Evolutionary conservation across 2,329 filamentous ascomycete genomes (phyloP), one percentile per base, ranked within the genome.

Genomic region (Aureobasidium sp.): DNA sequence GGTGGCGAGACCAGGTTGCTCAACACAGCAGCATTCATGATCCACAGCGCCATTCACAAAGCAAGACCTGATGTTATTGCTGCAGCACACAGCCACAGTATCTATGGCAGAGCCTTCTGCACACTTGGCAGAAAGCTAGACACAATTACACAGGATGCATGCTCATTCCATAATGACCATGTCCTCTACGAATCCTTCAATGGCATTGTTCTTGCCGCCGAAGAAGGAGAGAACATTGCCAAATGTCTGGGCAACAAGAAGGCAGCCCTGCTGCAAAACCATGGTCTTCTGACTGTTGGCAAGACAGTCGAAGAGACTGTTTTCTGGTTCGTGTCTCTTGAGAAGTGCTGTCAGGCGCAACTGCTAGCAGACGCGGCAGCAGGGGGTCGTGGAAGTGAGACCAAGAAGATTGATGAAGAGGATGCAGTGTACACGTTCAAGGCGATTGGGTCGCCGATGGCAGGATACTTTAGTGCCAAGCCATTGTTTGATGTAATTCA

Each of bases 401-500:
- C 87, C 0, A 76, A 89, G 34, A 86, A 87, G 72, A 87, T 91
- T 67, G 77, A 80, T 9, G 82, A 88, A 1, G 83, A 85, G 57
- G 87, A 91, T 70, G 88, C 88, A 1, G 76, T 71, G 17, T 88
- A 82, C 68, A 91, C 88, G 0, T 85, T 83, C 68, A 84, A 87
- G 73, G 80, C 83, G 0, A 77, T 90, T 3, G 88, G 88, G 0
- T 82, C 78, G 0, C 78, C 82, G 17, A 69, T 72, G 37, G 85
- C 84, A 0, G 88, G 88, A 0, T 90, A 83, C 79, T 91, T 91
- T 70, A 85, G 81, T 67, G 88, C 85, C 6, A 86, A 86, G 75
- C 87, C 88, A 17, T 67, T 87, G 65, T 91, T 91, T 75, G 87
- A 90, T 75, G 74, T 89, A 44, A 82, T 88, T 65, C 81, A 86